Evolutionary conservation across 805 yeast genomes (phyloP).

Genomic region (Saccharomycopsis capsularis): DNA sequence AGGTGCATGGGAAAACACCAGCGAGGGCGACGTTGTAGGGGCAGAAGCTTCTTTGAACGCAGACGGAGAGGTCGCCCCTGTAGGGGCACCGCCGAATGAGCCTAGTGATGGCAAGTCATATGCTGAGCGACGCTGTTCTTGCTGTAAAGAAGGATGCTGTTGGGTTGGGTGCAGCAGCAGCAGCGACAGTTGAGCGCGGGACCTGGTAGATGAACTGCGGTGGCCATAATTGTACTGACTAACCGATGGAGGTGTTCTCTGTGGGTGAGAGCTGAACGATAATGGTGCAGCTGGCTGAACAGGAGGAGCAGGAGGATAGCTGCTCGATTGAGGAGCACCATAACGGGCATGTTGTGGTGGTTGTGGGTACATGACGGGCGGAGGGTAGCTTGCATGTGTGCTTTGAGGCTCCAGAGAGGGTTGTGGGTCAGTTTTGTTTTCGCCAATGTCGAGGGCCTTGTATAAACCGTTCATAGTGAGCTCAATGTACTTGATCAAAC

Average conservation of each 20-base stretch:
- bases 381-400: background rate
- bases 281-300: background rate
- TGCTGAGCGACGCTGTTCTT: background rate
- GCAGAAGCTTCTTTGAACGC: too few relatives aligned
- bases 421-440: background rate
- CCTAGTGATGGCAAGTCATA: too few relatives aligned
- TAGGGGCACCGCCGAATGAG: too few relatives aligned
- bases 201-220: background rate
- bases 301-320: background rate
- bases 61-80: too few relatives aligned
- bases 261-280: background rate
- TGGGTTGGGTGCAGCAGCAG: background rate
- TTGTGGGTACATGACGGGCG: background rate
- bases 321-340: background rate
- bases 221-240: background rate
- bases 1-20: too few relatives aligned
- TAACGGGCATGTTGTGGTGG: background rate
- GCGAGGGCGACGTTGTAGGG: too few relatives aligned
- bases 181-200: background rate
- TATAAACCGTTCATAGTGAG: slow-evolving; percentile 17
- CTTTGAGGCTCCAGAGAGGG: background rate
- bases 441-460: slow-evolving; percentile 10
- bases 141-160: background rate
- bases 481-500: slow-evolving; percentile 18
- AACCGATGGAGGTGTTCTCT: background rate